Percentiles rank a stretch among this genome's conserved stretches.
phyloP scores from a whole-genome alignment of 345 rosid genomes.

The Sisymbrium irio region DNA sequence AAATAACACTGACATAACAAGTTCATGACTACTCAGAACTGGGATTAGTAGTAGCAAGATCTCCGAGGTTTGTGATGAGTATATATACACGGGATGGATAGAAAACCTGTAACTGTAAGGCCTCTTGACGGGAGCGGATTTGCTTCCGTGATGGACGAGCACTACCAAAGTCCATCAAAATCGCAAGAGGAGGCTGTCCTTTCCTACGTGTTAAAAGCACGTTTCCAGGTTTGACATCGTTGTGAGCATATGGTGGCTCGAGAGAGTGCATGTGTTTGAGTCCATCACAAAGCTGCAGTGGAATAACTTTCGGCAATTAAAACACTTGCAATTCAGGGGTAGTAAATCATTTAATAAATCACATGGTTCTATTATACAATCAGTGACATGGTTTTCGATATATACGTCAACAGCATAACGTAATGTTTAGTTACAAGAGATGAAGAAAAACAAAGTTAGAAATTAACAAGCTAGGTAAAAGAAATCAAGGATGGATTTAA shows the following conservation, averaged over 20 bases:
- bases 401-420: background rate
- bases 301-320: conserved; percentile 22
- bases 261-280: conserved; percentile 90
- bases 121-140: conserved; percentile 89
- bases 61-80: background rate
- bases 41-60: background rate
- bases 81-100: conserved; percentile 9
- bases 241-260: conserved; percentile 96
- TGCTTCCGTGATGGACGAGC: conserved; percentile 83
- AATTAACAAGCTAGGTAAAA: background rate
- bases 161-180: conserved; percentile 98
- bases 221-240: conserved; percentile 98
- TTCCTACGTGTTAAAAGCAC: conserved; percentile 61
- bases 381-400: background rate
- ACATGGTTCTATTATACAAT: background rate
- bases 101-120: conserved; percentile 85
- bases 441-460: background rate
- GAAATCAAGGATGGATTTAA: background rate
- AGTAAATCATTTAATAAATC: background rate
- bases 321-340: background rate
- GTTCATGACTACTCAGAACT: background rate
- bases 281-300: conserved; percentile 89
- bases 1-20: background rate
- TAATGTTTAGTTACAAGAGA: background rate
- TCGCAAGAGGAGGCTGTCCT: conserved; percentile 80